phyloP scores from a whole-genome alignment of 2,329 filamentous ascomycete genomes.

The Talaromyces piceae region DNA sequence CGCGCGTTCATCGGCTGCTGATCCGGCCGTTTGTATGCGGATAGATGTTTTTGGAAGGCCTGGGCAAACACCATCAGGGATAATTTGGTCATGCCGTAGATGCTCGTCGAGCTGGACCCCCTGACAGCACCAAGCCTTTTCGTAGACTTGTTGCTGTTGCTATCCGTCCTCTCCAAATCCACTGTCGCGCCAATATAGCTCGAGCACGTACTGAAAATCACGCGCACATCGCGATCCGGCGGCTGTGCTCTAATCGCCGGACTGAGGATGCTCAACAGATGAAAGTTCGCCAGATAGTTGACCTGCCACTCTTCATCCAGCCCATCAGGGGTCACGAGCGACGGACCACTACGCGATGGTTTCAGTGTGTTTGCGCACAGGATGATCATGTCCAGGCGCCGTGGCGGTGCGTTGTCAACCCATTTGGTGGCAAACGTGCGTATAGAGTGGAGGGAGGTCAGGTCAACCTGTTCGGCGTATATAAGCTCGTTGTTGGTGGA shows the following conservation, averaged over 20 bases:
- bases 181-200: slow-evolving; percentile 75
- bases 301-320: slow-evolving; percentile 88
- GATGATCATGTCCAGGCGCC: slow-evolving; percentile 83
- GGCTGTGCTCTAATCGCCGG: slow-evolving; percentile 87
- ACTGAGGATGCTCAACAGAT: slow-evolving; percentile 82
- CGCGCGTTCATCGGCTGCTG: slow-evolving; percentile 71
- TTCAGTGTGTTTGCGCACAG: slow-evolving; percentile 71
- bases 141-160: slow-evolving; percentile 35
- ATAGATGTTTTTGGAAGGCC: slow-evolving; percentile 87
- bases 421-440: slow-evolving; percentile 92
- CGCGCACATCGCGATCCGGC: slow-evolving; percentile 82
- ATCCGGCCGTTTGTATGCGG: slow-evolving; percentile 76
- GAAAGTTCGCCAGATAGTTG: slow-evolving; percentile 94
- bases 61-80: slow-evolving; percentile 83
- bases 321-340: slow-evolving; percentile 61
- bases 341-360: slow-evolving; percentile 47
- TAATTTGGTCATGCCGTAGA: slow-evolving; percentile 61
- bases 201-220: slow-evolving; percentile 80
- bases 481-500: slow-evolving; percentile 76
- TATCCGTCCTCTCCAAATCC: slow-evolving; percentile 32
- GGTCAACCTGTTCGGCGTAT: slow-evolving; percentile 90
- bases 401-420: slow-evolving; percentile 89
- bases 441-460: slow-evolving; percentile 80
- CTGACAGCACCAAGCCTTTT: no score
- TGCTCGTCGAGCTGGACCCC: slow-evolving; percentile 9